These are phyloP conservation scores for Acanthamoeba polyphaga DNA, from an alignment of 208 protist species.

Conservation along the genomic window DNA sequence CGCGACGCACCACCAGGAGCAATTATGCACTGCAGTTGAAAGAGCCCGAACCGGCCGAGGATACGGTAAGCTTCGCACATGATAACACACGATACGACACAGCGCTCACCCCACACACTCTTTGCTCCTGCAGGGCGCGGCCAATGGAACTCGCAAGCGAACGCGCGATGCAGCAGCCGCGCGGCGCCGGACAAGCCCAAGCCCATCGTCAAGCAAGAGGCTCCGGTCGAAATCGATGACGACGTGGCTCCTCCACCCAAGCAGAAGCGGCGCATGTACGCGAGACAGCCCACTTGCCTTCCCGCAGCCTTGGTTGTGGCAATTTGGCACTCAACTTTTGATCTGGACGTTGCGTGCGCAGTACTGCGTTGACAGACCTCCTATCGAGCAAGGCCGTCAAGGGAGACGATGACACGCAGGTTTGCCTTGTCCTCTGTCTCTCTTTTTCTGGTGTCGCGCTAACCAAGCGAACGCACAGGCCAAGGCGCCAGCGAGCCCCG, in stretches of 20 bases:
- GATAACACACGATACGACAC: neutral
- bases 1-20: neutral
- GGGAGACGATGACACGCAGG: neutral
- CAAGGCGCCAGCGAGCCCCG: neutral
- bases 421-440: neutral
- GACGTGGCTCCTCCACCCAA: neutral
- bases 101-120: no score
- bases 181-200: neutral
- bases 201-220: conserved; percentile 9
- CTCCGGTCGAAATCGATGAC: neutral
- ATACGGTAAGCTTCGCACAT: neutral
- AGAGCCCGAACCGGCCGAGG: neutral
- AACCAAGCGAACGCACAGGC: neutral
- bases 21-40: neutral
- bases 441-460: neutral
- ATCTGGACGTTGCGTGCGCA: neutral
- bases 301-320: neutral
- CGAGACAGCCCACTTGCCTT: neutral
- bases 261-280: conserved; percentile 34
- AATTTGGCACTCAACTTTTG: neutral
- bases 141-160: neutral
- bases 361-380: neutral
- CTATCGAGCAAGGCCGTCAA: neutral
- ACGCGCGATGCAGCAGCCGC: neutral
- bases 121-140: no score